Evolutionary conservation across 257 asterid genomes (phyloP), one percentile per base, ranked within the genome.

Genomic region (Jacaranda copaia): DNA sequence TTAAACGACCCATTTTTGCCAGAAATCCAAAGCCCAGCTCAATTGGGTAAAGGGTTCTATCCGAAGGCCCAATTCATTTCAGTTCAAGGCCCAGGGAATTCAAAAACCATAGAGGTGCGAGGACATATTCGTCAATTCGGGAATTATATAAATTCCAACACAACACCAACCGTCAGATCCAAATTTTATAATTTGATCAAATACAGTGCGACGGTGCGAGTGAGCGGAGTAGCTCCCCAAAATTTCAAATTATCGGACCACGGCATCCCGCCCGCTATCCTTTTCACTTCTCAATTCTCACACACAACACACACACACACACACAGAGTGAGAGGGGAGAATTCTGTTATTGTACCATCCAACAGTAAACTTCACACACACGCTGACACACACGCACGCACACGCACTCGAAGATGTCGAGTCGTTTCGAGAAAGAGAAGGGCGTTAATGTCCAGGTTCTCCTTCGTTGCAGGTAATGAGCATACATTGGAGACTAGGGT

Each of bases 401-500:
- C 68, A 51, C 36, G n/a, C 56, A 72, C 77, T 76, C 75, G 69
- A 78, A 62, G 73, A 93, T 94, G 98, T 91, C 98, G 61, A 65
- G 73, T 81, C 89, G 97, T 61, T 89, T 85, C 61, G 96, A 91
- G 71, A 94, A 89, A 43, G 97, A 91, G 77, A 89, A 94, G 60
- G 96, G 99, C 0, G 99, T 94, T 6, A 94, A 94, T 78, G 97
- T 94, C 36, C 99, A 94, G 86, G 99, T 94, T 71, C 92, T 94
- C 43, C 98, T 94, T 73, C 99, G 99, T 32, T 94, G 99, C 88
- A 87, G 99, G 99, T 94, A 83, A 20, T 45, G 35, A 10, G 45
- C 25, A 14, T 57, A 11, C 36, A 15, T 58, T 8, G 72, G 52
- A 18, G 59, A 40, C n/a, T 68, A 35, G 82, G 82, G 65, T 73